Percentiles rank a stretch among this genome's conserved stretches.
These are phyloP conservation scores for Globisporangium lucens DNA, from an alignment of 352 stramenopile species.

Conservation along the genomic window DNA sequence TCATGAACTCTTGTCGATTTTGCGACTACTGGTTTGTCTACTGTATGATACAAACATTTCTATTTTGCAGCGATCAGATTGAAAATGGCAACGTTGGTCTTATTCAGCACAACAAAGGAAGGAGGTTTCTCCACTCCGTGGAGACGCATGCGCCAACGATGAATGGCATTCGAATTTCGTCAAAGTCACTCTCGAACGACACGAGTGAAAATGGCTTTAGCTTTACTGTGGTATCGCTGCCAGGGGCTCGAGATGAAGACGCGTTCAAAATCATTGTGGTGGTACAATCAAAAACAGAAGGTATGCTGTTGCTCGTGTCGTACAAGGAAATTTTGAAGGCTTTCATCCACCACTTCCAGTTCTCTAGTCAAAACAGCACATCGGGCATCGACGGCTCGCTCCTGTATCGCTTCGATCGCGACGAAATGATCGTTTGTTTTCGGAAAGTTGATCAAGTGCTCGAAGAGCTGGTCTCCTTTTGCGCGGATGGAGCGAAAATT, in stretches of 20 bases:
- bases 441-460: constrained; percentile 39
- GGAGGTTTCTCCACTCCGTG: constrained; percentile 62
- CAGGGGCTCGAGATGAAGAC: constrained; percentile 60
- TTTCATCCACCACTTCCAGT: constrained; percentile 41
- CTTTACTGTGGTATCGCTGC: constrained; percentile 46
- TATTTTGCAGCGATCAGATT: constrained; percentile 33
- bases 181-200: constrained; percentile 40
- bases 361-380: constrained; percentile 1
- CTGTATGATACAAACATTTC: not conserved
- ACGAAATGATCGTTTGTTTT: constrained; percentile 36
- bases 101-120: constrained; percentile 47
- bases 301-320: constrained; percentile 61
- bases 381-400: constrained; percentile 14
- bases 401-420: constrained; percentile 25
- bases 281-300: constrained; percentile 39
- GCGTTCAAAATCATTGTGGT: constrained; percentile 63
- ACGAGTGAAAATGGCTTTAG: constrained; percentile 21
- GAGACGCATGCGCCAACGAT: constrained; percentile 63
- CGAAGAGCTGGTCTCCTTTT: constrained; percentile 49
- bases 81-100: constrained; percentile 51
- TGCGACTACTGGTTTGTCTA: not conserved
- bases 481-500: constrained; percentile 23
- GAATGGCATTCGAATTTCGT: constrained; percentile 61
- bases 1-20: not conserved
- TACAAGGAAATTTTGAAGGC: constrained; percentile 41